Percentiles rank a stretch among this genome's conserved stretches.
Evolutionary conservation across 169 alveolate species (phyloP).

Genomic region (Cryptosporidium ryanae): DNA sequence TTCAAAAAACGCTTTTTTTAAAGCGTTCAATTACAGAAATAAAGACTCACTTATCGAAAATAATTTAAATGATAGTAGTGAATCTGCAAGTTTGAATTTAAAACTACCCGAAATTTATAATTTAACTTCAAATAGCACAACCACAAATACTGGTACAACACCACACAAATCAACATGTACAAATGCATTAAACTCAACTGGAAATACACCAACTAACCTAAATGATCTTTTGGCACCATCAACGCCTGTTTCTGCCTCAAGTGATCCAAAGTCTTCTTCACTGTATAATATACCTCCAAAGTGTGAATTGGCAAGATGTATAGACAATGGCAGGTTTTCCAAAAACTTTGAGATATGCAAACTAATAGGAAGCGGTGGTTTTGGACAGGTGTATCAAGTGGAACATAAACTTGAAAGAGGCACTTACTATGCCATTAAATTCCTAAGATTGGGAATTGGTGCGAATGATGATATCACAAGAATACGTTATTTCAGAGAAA

Average conservation of each 20-base stretch:
- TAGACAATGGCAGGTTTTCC: slow-evolving; percentile 87
- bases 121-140: neutral
- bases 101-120: slow-evolving; percentile 5
- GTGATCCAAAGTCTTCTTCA: slow-evolving; percentile 57
- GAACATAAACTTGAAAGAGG: slow-evolving; percentile 90
- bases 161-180: slow-evolving; percentile 9
- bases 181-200: neutral
- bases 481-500: slow-evolving; percentile 88
- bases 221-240: neutral
- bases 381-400: slow-evolving; percentile 89
- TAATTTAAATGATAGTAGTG: slow-evolving; percentile 4
- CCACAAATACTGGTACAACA: slow-evolving; percentile 4
- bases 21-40: slow-evolving; percentile 25
- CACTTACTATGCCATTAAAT: slow-evolving; percentile 87
- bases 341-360: slow-evolving; percentile 85
- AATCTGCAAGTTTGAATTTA: slow-evolving; percentile 8
- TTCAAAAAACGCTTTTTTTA: slow-evolving; percentile 67
- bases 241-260: slow-evolving; percentile 26
- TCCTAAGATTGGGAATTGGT: slow-evolving; percentile 83
- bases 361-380: slow-evolving; percentile 91
- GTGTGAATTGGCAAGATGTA: slow-evolving; percentile 61
- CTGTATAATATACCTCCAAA: slow-evolving; percentile 52
- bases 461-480: slow-evolving; percentile 86
- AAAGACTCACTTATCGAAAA: neutral
- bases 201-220: slow-evolving; percentile 18